A percentile compares a stretch with the other conserved stretches of the same genome.
Conservation (phyloP, 768 basidiomycete genomes). For the Phanerochaete sordida region DNA sequence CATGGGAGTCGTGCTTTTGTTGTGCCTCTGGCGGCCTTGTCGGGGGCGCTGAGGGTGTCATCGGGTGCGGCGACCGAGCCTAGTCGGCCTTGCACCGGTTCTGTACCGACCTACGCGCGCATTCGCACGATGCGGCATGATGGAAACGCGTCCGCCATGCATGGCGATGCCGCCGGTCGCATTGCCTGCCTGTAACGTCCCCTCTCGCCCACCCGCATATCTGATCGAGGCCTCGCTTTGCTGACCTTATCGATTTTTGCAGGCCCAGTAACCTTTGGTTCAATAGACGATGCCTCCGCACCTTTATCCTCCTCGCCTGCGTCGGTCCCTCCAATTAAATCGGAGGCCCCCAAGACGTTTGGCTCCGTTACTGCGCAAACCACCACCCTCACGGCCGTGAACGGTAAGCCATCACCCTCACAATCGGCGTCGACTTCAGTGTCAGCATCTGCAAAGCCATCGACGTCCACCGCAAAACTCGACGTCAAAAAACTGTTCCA, state of each 20-base stretch:
- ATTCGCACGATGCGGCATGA: background rate
- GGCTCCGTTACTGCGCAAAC: slow-evolving; percentile 65
- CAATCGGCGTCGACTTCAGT: slow-evolving; percentile 28
- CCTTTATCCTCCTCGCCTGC: slow-evolving; percentile 84
- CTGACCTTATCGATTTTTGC: slow-evolving; percentile 29
- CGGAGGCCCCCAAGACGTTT: slow-evolving; percentile 77
- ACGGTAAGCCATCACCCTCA: slow-evolving; percentile 57
- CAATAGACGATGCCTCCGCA: slow-evolving; percentile 77
- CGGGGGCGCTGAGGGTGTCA: background rate
- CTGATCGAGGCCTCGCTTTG: background rate
- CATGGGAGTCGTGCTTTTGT: background rate
- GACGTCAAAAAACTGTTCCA: slow-evolving; percentile 65
- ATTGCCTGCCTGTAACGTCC: background rate
- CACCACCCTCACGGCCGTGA: slow-evolving; percentile 50
- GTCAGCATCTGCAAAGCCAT: slow-evolving; percentile 34
- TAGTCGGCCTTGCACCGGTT: background rate
- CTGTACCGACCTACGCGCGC: slow-evolving; percentile 5
- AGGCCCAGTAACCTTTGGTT: slow-evolving; percentile 82
- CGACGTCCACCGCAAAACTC: slow-evolving; percentile 29
- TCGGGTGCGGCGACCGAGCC: background rate
- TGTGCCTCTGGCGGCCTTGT: background rate
- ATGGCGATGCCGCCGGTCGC: background rate
- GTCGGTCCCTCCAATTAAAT: slow-evolving; percentile 56
- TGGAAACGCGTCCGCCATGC: background rate
- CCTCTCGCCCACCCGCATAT: background rate